Conservation (phyloP, 345 rosid genomes). For the Citrus inodora region DNA sequence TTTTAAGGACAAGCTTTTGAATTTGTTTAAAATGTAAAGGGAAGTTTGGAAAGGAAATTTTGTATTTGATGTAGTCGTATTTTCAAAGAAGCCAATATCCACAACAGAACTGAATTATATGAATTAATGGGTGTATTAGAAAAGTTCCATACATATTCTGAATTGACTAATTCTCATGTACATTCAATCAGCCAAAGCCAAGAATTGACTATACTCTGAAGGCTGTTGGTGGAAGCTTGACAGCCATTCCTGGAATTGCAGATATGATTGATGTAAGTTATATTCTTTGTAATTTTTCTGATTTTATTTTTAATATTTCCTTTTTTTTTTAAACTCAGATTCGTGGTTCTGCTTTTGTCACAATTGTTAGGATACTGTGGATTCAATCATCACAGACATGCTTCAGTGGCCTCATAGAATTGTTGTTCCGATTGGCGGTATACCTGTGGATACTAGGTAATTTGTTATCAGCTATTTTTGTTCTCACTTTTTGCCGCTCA, state of each 20-base stretch:
- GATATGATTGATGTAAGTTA: constrained; percentile 95
- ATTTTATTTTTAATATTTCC: background rate
- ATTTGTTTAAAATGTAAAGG: background rate
- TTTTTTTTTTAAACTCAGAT: background rate
- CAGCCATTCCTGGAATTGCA: constrained; percentile 92
- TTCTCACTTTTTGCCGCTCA: background rate
- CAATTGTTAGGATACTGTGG: constrained; percentile 72
- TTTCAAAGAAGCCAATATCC: background rate
- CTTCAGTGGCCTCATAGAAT: constrained; percentile 99
- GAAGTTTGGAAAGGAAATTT: background rate
- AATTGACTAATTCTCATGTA: constrained; percentile 19
- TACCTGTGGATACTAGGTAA: constrained; percentile 82
- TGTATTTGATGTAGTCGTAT: background rate
- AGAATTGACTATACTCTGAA: constrained; percentile 91
- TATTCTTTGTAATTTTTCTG: background rate
- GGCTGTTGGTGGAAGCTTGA: constrained; percentile 98
- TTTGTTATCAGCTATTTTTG: constrained; percentile 5
- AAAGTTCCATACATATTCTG: background rate
- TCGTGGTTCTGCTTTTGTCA: background rate
- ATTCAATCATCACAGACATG: constrained; percentile 81
- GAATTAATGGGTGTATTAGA: background rate
- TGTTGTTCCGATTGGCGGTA: constrained; percentile 96
- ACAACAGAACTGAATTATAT: background rate
- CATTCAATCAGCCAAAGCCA: constrained; percentile 83
- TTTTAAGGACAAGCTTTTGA: background rate